Conservation (phyloP, 805 yeast genomes). For the Metschnikowia proteae region DNA sequence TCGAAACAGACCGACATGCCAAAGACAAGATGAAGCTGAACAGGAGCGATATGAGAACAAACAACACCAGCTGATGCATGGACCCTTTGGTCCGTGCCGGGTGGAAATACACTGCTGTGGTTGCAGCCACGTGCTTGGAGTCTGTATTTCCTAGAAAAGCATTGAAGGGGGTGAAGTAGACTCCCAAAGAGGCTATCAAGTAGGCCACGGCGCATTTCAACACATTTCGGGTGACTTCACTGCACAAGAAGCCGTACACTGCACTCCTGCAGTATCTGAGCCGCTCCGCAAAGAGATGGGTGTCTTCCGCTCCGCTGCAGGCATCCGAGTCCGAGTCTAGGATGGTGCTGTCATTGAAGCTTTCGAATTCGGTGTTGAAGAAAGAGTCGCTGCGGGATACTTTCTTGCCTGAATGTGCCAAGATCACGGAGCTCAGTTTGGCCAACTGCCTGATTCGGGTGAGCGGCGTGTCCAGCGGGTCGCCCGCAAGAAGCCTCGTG, state of each 20-base stretch:
- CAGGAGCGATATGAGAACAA: constrained; percentile 50
- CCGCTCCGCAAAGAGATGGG: not conserved
- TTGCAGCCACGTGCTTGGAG: constrained; percentile 77
- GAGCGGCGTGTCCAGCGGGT: constrained; percentile 4
- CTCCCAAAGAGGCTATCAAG: constrained; percentile 67
- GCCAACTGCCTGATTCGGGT: constrained; percentile 6
- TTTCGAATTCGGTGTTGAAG: constrained; percentile 23
- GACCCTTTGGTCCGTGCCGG: constrained; percentile 77
- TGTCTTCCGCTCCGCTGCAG: not conserved
- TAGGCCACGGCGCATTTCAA: constrained; percentile 74
- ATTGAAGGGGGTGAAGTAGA: constrained; percentile 52
- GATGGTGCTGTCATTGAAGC: constrained; percentile 18
- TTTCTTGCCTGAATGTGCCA: constrained; percentile 37
- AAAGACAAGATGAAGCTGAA: constrained; percentile 54
- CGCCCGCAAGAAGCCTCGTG: constrained; percentile 1
- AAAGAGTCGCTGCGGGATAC: constrained; percentile 34
- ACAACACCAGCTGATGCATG: constrained; percentile 70
- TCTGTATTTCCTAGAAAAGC: constrained; percentile 58
- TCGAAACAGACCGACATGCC: constrained; percentile 49
- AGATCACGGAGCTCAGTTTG: constrained; percentile 34
- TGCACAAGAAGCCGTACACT: not conserved
- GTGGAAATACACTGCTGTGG: constrained; percentile 81
- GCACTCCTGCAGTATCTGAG: not conserved
- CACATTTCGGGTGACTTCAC: constrained; percentile 28
- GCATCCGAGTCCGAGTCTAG: constrained; percentile 16